phyloP scores from a whole-genome alignment of 495 filamentous ascomycete species.

The Penicillium psychrofluorescens region DNA sequence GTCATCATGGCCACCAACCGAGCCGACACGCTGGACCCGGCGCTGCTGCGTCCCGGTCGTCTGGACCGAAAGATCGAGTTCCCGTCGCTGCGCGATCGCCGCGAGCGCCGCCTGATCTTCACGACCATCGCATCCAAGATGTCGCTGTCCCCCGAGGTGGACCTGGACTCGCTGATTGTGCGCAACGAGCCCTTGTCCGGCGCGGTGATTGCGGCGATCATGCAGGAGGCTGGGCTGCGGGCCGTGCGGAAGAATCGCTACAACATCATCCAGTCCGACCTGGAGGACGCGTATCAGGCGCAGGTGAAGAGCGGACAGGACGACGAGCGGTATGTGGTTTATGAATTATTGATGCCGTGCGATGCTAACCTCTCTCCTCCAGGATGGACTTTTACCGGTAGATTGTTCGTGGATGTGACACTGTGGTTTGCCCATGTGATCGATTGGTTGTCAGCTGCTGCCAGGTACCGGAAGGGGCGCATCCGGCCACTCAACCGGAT shows the following conservation, averaged over 20 bases:
- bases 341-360: neutral
- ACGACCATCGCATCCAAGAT: constrained; percentile 92
- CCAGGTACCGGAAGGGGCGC: constrained; percentile 14
- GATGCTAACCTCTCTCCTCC: constrained; percentile 10
- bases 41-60: constrained; percentile 86
- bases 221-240: constrained; percentile 95
- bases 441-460: constrained; percentile 23
- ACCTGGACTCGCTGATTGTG: constrained; percentile 90
- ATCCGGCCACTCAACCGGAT: constrained; percentile 9
- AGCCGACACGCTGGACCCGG: constrained; percentile 93
- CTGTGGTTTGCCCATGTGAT: too few relatives aligned
- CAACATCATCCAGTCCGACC: constrained; percentile 93
- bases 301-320: constrained; percentile 89
- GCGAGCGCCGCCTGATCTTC: constrained; percentile 94
- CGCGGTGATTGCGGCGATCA: constrained; percentile 95
- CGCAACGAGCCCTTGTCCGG: constrained; percentile 93
- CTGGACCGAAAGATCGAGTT: constrained; percentile 99
- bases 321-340: constrained; percentile 42
- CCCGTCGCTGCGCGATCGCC: constrained; percentile 79
- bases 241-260: constrained; percentile 97
- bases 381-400: constrained; percentile 55
- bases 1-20: constrained; percentile 99
- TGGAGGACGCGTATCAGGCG: constrained; percentile 91
- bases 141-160: constrained; percentile 92
- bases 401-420: constrained; percentile 1